These are phyloP conservation scores for Dryas drummondii DNA, from an alignment of 306 rosid species.

Conservation along the genomic window DNA sequence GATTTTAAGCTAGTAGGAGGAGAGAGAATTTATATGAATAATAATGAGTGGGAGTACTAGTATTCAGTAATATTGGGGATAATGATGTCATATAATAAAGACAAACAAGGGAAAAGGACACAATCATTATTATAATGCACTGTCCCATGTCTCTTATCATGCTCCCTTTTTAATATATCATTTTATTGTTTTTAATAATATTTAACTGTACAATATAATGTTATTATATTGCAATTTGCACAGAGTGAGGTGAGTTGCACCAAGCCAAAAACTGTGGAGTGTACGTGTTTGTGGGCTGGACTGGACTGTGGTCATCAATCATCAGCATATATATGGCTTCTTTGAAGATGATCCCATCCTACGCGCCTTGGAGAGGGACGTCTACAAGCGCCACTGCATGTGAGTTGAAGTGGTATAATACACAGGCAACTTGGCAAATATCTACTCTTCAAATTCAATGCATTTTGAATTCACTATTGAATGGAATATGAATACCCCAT, in stretches of 20 bases:
- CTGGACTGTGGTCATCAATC: constrained; percentile 30
- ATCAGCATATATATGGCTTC: background rate
- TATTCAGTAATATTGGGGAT: constrained; percentile 28
- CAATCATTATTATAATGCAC: constrained; percentile 46
- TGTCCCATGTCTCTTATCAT: constrained; percentile 50
- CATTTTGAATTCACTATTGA: background rate
- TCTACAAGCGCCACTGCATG: too few species aligned
- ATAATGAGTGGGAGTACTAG: constrained; percentile 32
- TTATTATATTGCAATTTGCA: constrained; percentile 37
- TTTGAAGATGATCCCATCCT: background rate
- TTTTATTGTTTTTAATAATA: background rate
- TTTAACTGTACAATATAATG: background rate
- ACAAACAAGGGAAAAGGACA: constrained; percentile 65
- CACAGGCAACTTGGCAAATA: background rate
- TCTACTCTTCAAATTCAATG: background rate
- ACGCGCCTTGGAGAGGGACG: too few species aligned
- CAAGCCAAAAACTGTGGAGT: constrained; percentile 38
- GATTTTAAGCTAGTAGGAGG: constrained; percentile 23
- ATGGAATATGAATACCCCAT: background rate
- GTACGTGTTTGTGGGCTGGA: constrained; percentile 38
- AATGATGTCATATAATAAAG: constrained; percentile 46
- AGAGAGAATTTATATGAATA: constrained; percentile 40
- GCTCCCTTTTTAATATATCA: constrained; percentile 10
- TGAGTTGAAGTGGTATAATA: too few species aligned
- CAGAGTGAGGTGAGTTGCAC: constrained; percentile 31